These are phyloP conservation scores for Picochlorum sp. DNA, from an alignment of 139 green algal genomes.

Conservation along the genomic window DNA sequence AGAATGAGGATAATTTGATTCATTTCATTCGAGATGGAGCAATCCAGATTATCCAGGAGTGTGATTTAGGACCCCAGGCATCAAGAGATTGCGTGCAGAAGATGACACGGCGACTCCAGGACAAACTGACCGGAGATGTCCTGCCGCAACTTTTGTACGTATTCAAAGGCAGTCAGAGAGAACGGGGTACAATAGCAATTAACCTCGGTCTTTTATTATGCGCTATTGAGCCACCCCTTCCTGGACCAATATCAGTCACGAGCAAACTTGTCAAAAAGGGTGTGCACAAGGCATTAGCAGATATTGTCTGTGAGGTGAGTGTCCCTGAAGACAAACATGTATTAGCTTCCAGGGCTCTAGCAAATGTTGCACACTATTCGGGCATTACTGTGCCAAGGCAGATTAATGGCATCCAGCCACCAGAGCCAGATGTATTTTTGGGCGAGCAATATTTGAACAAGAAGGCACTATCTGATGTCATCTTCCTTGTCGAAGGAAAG, in stretches of 20 bases:
- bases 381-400: not conserved
- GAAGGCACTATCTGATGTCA: slow-evolving; percentile 77
- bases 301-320: slow-evolving; percentile 56
- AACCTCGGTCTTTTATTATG: slow-evolving; percentile 71
- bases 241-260: slow-evolving; percentile 45
- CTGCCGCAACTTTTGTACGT: slow-evolving; percentile 66
- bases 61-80: slow-evolving; percentile 61
- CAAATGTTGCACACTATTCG: slow-evolving; percentile 10
- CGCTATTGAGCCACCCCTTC: not conserved
- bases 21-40: slow-evolving; percentile 76
- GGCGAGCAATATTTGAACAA: slow-evolving; percentile 88
- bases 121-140: slow-evolving; percentile 58
- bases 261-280: slow-evolving; percentile 64
- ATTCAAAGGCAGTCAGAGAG: slow-evolving; percentile 36
- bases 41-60: slow-evolving; percentile 57
- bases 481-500: slow-evolving; percentile 85
- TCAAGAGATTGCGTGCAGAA: slow-evolving; percentile 92
- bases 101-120: slow-evolving; percentile 87
- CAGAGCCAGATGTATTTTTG: slow-evolving; percentile 48
- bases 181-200: slow-evolving; percentile 56
- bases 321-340: slow-evolving; percentile 6
- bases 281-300: slow-evolving; percentile 74
- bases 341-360: slow-evolving; percentile 15
- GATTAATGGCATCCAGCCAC: slow-evolving; percentile 13
- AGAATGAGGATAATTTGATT: slow-evolving; percentile 96